Percentiles rank a stretch among this genome's conserved stretches.
Evolutionary conservation across 441 rosid genomes (phyloP).

Genomic region (Viola pubescens): DNA sequence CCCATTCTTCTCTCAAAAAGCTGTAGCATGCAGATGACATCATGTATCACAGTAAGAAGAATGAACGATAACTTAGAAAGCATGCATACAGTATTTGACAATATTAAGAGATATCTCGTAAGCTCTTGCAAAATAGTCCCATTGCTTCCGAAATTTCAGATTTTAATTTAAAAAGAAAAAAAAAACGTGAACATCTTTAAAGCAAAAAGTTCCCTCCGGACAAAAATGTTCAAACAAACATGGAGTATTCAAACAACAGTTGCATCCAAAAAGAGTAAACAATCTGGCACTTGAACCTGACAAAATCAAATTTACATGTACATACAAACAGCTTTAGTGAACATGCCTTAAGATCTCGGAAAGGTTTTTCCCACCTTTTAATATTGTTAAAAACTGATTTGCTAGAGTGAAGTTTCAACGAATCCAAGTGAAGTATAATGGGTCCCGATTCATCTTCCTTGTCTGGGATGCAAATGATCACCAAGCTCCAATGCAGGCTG

Average conservation of each 20-base stretch:
- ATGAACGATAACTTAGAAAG: not conserved
- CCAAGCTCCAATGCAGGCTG: slow-evolving; percentile 96
- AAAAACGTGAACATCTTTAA: not conserved
- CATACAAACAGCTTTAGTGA: too few relatives aligned
- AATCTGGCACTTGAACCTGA: slow-evolving; percentile 38
- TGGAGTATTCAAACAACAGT: too few relatives aligned
- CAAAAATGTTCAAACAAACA: too few relatives aligned
- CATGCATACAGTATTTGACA: not conserved
- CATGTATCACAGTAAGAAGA: slow-evolving; percentile 2
- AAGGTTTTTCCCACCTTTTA: slow-evolving; percentile 45
- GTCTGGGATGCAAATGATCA: slow-evolving; percentile 80
- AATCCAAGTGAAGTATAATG: slow-evolving; percentile 84
- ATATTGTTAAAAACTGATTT: slow-evolving; percentile 52
- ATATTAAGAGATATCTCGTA: not conserved
- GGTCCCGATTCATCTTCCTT: slow-evolving; percentile 72
- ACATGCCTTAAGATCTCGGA: not conserved
- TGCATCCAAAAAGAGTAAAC: too few relatives aligned
- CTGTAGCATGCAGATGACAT: slow-evolving; percentile 32
- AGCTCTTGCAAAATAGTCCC: not conserved
- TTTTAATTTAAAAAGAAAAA: not conserved
- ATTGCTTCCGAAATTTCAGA: not conserved
- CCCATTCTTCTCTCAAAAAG: slow-evolving; percentile 75
- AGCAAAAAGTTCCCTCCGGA: too few relatives aligned
- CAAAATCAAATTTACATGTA: too few relatives aligned
- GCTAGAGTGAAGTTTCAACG: slow-evolving; percentile 68